These are phyloP conservation scores for Lentinula sp. DNA, from an alignment of 768 basidiomycete genomes.

Conservation along the genomic window DNA sequence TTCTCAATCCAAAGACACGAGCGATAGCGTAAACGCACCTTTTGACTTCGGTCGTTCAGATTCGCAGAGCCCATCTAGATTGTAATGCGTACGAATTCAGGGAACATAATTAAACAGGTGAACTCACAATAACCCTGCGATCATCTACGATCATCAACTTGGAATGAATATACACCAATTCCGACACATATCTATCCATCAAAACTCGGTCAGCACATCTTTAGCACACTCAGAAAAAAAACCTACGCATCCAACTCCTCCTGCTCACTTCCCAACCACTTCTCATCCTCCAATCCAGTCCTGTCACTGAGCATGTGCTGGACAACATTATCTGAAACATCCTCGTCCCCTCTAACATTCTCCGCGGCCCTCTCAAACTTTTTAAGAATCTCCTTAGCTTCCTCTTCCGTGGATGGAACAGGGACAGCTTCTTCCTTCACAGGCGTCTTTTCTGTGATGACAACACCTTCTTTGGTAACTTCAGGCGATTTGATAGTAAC, in stretches of 20 bases:
- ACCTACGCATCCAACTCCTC: constrained; percentile 80
- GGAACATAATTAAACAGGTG: background rate
- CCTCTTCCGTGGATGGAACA: constrained; percentile 60
- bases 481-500: constrained; percentile 46
- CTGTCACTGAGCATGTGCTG: constrained; percentile 72
- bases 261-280: constrained; percentile 78
- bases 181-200: constrained; percentile 64
- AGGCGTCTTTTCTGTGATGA: constrained; percentile 34
- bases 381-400: constrained; percentile 62
- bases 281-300: constrained; percentile 62
- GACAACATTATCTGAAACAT: constrained; percentile 69
- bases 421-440: constrained; percentile 38
- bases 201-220: constrained; percentile 8
- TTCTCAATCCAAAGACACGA: constrained; percentile 2
- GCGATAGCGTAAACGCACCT: constrained; percentile 27
- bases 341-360: constrained; percentile 36
- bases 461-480: constrained; percentile 48
- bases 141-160: constrained; percentile 97
- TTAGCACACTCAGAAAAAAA: constrained; percentile 4
- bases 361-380: constrained; percentile 66
- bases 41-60: constrained; percentile 83
- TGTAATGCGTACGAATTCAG: background rate
- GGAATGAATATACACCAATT: constrained; percentile 76
- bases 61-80: constrained; percentile 89
- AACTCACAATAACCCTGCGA: constrained; percentile 74